Evolutionary conservation across 345 rosid genomes (phyloP).

Genomic region (Eutrema japonicum): DNA sequence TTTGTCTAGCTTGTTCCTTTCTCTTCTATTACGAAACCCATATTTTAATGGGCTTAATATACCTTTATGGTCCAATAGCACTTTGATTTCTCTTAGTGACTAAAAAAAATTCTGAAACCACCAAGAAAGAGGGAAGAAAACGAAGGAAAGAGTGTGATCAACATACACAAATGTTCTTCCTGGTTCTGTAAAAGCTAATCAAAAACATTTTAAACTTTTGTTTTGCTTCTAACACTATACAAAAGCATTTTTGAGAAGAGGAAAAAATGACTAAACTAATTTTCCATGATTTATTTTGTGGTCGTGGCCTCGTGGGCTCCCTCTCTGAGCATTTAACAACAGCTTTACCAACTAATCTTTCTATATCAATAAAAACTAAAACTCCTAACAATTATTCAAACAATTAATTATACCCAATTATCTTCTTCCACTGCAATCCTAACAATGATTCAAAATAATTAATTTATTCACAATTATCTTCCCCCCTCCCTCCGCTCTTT

Average conservation of each 20-base stretch:
- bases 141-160: no score
- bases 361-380: conserved; percentile 1
- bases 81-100: no score
- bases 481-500: background rate
- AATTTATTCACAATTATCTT: conserved; percentile 31
- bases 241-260: background rate
- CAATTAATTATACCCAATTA: conserved; percentile 30
- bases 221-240: background rate
- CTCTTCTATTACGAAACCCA: background rate
- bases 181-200: no score
- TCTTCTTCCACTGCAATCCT: conserved; percentile 34
- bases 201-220: background rate
- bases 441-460: conserved; percentile 38
- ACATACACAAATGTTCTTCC: no score
- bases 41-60: background rate
- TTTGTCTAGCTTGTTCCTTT: no score
- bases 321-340: conserved; percentile 28
- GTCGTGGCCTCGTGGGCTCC: conserved; percentile 25
- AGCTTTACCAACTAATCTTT: conserved; percentile 40
- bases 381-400: conserved; percentile 31
- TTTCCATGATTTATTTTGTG: conserved; percentile 10
- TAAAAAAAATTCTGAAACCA: background rate
- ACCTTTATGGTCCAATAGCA: background rate
- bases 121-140: background rate
- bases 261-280: background rate